A percentile compares a stretch with the other conserved stretches of the same genome.
These are phyloP conservation scores for Dipodascus geniculatus DNA, from an alignment of 805 yeast species.

Conservation along the genomic window DNA sequence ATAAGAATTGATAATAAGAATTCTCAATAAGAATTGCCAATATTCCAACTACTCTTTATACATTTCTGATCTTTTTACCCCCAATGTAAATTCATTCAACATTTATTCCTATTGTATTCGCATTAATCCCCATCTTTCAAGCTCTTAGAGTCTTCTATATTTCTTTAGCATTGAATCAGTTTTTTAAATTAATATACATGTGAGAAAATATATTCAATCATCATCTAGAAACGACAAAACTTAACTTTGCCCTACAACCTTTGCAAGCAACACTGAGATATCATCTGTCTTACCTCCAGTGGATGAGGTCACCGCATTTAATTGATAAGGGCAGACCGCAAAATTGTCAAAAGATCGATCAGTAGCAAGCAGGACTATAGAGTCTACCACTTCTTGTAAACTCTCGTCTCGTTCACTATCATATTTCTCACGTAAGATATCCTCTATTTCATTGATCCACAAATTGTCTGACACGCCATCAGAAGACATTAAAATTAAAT, in stretches of 20 bases:
- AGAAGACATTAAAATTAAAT: constrained; percentile 9
- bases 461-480: constrained; percentile 11
- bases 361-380: constrained; percentile 5
- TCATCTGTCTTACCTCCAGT: constrained; percentile 2
- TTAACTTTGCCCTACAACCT: not conserved
- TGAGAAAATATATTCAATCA: no score
- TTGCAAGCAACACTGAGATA: not conserved
- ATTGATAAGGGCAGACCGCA: constrained; percentile 11
- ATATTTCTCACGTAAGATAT: constrained; percentile 8
- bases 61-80: no score
- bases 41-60: no score
- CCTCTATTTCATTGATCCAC: constrained; percentile 11
- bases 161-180: no score
- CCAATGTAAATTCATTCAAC: no score
- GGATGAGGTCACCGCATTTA: not conserved
- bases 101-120: no score
- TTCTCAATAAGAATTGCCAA: no score
- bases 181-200: no score
- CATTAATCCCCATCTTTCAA: no score
- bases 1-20: no score
- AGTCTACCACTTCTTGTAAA: constrained; percentile 10
- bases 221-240: not conserved
- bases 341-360: constrained; percentile 11
- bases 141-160: no score
- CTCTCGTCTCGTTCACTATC: constrained; percentile 6